Evolutionary conservation across 441 rosid species (phyloP).

Genomic region (Pelargonium australe): DNA sequence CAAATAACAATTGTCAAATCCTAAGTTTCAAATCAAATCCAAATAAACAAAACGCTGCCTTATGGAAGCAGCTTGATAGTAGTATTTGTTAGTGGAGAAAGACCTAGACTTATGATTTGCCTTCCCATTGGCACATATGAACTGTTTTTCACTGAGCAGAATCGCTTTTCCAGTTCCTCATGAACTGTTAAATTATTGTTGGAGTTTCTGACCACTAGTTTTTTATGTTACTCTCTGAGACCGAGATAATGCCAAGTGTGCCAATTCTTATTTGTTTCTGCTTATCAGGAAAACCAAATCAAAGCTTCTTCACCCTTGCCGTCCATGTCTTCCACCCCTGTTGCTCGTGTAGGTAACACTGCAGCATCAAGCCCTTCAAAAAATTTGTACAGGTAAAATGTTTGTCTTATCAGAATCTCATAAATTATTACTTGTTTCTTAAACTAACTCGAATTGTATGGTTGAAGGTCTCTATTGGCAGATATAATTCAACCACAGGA

Average conservation of each 20-base stretch:
- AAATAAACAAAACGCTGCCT: background rate
- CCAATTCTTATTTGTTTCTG: background rate
- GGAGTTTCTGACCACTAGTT: background rate
- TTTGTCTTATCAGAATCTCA: slow-evolving; percentile 14
- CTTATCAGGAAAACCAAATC: background rate
- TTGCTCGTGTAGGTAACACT: background rate
- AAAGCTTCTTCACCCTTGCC: background rate
- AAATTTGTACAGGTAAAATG: slow-evolving; percentile 60
- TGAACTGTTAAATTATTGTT: background rate
- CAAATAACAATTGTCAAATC: too few relatives aligned
- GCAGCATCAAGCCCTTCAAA: background rate
- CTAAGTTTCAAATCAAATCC: too few relatives aligned
- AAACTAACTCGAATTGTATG: slow-evolving; percentile 33
- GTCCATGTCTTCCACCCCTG: background rate
- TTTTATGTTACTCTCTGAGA: background rate
- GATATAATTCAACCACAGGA: slow-evolving; percentile 90
- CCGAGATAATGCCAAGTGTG: background rate
- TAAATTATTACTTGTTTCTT: slow-evolving; percentile 19
- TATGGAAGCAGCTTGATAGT: background rate
- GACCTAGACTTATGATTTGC: background rate
- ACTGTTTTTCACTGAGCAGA: background rate
- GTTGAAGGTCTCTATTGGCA: slow-evolving; percentile 83
- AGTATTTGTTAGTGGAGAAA: background rate
- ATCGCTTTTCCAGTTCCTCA: background rate
- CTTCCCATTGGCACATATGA: background rate